Evolutionary conservation across 345 rosid species (phyloP).

Genomic region (Odontarrhena argentea): DNA sequence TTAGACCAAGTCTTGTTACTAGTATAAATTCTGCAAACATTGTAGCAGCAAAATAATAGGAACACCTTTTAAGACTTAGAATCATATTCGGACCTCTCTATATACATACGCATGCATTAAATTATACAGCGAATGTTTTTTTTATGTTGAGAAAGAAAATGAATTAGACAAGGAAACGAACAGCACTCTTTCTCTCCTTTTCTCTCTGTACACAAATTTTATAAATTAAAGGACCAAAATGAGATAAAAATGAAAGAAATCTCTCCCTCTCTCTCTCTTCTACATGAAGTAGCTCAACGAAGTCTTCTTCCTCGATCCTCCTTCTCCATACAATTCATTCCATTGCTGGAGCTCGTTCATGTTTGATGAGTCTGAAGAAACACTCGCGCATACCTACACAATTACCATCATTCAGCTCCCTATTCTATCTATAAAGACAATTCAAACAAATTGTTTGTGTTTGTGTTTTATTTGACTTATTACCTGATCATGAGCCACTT

Average conservation of each 20-base stretch:
- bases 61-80: neutral
- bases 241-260: constrained; percentile 30
- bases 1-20: too few species aligned
- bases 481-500: constrained; percentile 95
- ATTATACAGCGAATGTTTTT: constrained; percentile 42
- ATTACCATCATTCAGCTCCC: neutral
- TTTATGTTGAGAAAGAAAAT: constrained; percentile 39
- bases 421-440: neutral
- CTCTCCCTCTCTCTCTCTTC: constrained; percentile 39
- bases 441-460: neutral
- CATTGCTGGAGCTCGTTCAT: constrained; percentile 96
- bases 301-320: constrained; percentile 89
- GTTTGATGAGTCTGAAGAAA: constrained; percentile 88
- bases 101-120: constrained; percentile 30
- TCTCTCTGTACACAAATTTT: constrained; percentile 41
- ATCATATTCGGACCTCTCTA: constrained; percentile 27
- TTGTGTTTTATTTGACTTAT: neutral
- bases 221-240: constrained; percentile 38
- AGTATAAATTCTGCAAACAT: too few species aligned
- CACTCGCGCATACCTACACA: constrained; percentile 92
- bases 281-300: constrained; percentile 97
- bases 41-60: too few species aligned
- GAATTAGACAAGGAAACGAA: constrained; percentile 36
- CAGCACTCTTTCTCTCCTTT: constrained; percentile 29
- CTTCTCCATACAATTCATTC: constrained; percentile 98